Conservation (phyloP, 2,329 filamentous ascomycete genomes). For the Cercospora sp. region DNA sequence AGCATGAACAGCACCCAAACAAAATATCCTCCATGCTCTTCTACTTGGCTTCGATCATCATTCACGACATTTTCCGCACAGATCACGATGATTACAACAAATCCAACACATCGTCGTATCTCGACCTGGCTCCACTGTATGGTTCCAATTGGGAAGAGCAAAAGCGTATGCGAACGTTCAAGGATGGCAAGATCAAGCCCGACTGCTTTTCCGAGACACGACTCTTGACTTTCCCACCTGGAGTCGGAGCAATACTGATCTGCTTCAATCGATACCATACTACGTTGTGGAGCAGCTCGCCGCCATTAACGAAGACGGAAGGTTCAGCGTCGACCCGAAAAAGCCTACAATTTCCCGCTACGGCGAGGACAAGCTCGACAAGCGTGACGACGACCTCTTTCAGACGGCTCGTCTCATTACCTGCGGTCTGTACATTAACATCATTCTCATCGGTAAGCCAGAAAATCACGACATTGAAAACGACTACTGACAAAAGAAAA, state of each 20-base stretch:
- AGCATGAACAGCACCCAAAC: conserved; percentile 62
- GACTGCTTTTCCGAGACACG: conserved; percentile 69
- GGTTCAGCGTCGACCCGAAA: conserved; percentile 70
- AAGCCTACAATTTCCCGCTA: conserved; percentile 40
- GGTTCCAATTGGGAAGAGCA: conserved; percentile 69
- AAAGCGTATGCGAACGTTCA: conserved; percentile 63
- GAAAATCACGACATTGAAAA: not conserved
- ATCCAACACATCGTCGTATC: conserved; percentile 70
- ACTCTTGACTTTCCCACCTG: conserved; percentile 66
- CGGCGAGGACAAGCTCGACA: conserved; percentile 36
- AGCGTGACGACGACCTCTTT: conserved; percentile 53
- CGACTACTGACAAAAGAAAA: not conserved
- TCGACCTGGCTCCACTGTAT: conserved; percentile 72
- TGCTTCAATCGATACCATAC: conserved; percentile 77
- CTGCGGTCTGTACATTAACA: conserved; percentile 56
- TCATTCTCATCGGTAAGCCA: conserved; percentile 45
- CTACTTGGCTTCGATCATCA: conserved; percentile 69
- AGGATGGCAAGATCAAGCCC: conserved; percentile 68
- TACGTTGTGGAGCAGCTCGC: conserved; percentile 77
- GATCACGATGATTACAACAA: conserved; percentile 63
- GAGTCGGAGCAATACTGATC: conserved; percentile 67
- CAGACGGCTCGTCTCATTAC: conserved; percentile 55
- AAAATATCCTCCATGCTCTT: conserved; percentile 75
- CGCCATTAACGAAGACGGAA: conserved; percentile 78
- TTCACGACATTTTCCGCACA: conserved; percentile 65